Evolutionary conservation across 257 asterid species (phyloP), one percentile per base, ranked within the genome.

Genomic region (Solanum arcanum): DNA sequence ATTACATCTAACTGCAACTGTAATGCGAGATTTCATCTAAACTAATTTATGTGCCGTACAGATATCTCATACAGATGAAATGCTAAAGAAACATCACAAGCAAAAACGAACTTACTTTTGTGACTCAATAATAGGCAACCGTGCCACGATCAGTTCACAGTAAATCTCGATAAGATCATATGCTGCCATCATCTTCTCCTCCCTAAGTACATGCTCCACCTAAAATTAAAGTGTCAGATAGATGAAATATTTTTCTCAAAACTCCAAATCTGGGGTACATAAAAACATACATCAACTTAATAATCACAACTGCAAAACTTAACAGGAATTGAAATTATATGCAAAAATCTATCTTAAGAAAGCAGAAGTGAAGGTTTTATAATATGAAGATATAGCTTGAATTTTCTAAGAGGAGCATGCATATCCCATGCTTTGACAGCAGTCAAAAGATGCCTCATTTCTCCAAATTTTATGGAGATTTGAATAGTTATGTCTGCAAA

Each of bases 141-240:
- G 98, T 49, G 98, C 95, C 87, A 93, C 90, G 69, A 93, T 83
- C 87, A 97, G 98, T 90, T 97, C 99, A 68, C 97, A 95, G 85
- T 97, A 97, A 88, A 97, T 92, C 91, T 91, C 95, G 37, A 97
- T 94, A 86, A 95, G 98, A 83, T 95, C 99, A 86, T 94, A 97
- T 42, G 99, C 99, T 16, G 98, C 95, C 93, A 94, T 93, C 97
- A 93, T 92, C 93, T 97, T 95, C 95, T 97, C 98, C 92, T 97
- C 99, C 92, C 98, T 93, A 88, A 95, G 90, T 81, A 97, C 98
- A 92, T 97, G 99, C 83, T 95, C 98, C 84, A 97, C 99, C 99
- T 97, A 94, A 88, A 88, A 89, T 86, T 68, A 15, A 46, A 70
- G 78, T 75, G 37, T 74, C 59, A 85, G 31, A 83, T 83, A 76